Conservation (phyloP, 768 basidiomycete genomes). For the Phanerodontia chrysosporium region DNA sequence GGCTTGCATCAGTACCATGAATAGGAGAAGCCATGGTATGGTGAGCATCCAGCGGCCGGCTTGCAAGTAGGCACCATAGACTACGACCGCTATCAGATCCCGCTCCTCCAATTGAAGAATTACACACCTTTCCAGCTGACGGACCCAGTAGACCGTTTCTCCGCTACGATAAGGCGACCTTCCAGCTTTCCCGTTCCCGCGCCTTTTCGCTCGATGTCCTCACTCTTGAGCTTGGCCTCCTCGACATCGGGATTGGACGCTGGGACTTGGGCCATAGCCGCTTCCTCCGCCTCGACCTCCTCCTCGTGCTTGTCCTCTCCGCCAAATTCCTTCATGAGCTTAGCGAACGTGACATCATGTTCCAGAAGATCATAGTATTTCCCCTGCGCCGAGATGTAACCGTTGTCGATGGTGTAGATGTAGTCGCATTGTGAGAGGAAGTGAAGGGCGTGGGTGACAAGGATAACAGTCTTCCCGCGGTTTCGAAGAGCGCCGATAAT, state of each 20-base stretch:
- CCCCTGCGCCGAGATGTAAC: constrained; percentile 43
- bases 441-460: constrained; percentile 55
- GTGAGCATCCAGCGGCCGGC: constrained; percentile 52
- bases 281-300: constrained; percentile 27
- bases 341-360: constrained; percentile 49
- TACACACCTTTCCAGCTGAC: constrained; percentile 44
- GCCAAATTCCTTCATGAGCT: constrained; percentile 59
- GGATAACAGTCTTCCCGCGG: constrained; percentile 46
- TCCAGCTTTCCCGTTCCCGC: constrained; percentile 60
- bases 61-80: constrained; percentile 54
- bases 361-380: constrained; percentile 50
- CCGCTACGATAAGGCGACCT: constrained; percentile 62
- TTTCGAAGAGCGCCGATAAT: constrained; percentile 44
- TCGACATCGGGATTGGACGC: constrained; percentile 23
- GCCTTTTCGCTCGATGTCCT: constrained; percentile 29
- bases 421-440: constrained; percentile 49
- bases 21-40: constrained; percentile 45
- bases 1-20: constrained; percentile 55
- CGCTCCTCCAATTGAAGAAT: neutral
- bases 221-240: constrained; percentile 35
- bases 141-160: constrained; percentile 62
- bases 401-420: constrained; percentile 43
- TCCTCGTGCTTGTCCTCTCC: constrained; percentile 38
- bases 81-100: constrained; percentile 26
- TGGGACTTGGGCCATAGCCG: constrained; percentile 16